Percentiles rank a stretch among this genome's conserved stretches.
These are phyloP conservation scores for Penicillium steckii DNA, from an alignment of 495 filamentous ascomycete species.

Conservation along the genomic window DNA sequence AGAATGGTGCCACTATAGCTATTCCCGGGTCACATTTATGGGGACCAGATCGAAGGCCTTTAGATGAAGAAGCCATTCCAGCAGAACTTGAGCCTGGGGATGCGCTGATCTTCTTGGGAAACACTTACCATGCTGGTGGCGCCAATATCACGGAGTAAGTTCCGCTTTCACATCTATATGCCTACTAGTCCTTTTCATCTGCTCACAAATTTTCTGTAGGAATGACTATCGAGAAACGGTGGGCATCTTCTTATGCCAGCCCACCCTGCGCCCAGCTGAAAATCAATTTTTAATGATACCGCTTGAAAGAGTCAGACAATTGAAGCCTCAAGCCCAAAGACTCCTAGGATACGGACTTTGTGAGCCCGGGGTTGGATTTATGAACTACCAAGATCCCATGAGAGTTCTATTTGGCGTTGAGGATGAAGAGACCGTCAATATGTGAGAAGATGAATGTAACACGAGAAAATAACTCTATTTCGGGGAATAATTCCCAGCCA, in stretches of 20 bases:
- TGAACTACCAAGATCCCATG: conserved; percentile 21
- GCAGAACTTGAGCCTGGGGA: conserved; percentile 29
- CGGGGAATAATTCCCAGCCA: not conserved
- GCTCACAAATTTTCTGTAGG: not conserved
- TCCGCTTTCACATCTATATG: not conserved
- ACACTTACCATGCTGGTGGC: conserved; percentile 33
- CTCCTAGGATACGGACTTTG: conserved; percentile 26
- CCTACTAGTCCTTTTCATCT: not conserved
- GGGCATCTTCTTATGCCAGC: conserved; percentile 31
- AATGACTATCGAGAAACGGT: conserved; percentile 25
- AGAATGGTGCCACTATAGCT: conserved; percentile 46
- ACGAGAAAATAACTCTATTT: not conserved
- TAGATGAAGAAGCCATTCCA: conserved; percentile 24
- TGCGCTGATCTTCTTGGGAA: conserved; percentile 33
- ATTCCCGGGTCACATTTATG: conserved; percentile 45
- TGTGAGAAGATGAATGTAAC: conserved; percentile 5
- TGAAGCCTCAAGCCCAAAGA: conserved; percentile 25
- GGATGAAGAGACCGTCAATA: conserved; percentile 19
- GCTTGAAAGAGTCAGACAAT: conserved; percentile 26
- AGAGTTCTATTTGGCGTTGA: conserved; percentile 21
- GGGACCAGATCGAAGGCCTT: conserved; percentile 20
- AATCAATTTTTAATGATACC: conserved; percentile 38
- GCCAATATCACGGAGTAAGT: conserved; percentile 26
- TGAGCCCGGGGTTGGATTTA: conserved; percentile 18
- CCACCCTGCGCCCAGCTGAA: conserved; percentile 33